phyloP scores from a whole-genome alignment of 78 protist genomes.

The Polysphondylium violaceum region DNA sequence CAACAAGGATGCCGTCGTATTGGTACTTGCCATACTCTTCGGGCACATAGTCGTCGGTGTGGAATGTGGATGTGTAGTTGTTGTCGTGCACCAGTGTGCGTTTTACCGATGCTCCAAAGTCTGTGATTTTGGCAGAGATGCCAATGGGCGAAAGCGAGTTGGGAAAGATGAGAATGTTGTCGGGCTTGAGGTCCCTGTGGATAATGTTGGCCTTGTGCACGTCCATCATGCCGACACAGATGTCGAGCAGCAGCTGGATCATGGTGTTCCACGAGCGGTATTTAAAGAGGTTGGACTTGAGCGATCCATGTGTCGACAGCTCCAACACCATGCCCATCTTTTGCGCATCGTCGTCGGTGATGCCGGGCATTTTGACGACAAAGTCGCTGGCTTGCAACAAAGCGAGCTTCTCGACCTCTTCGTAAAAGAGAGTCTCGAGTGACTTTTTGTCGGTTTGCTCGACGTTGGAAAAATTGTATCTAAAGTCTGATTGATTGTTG shows the following conservation, averaged over 20 bases:
- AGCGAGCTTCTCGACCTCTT: conserved; percentile 5
- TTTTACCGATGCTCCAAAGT: conserved; percentile 13
- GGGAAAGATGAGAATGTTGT: conserved; percentile 74
- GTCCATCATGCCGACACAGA: conserved; percentile 36
- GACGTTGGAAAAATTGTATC: conserved; percentile 7
- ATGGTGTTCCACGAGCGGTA: conserved; percentile 6
- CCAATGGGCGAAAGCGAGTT: background rate
- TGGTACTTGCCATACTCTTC: conserved; percentile 18
- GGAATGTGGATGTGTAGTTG: conserved; percentile 15
- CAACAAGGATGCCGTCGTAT: conserved; percentile 7
- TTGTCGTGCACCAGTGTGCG: conserved; percentile 1
- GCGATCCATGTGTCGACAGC: background rate
- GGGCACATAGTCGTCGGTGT: conserved; percentile 20
- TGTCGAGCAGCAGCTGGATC: background rate
- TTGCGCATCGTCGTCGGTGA: conserved; percentile 15
- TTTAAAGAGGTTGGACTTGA: conserved; percentile 1
- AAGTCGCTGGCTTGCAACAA: conserved; percentile 6
- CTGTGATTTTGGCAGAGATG: conserved; percentile 5
- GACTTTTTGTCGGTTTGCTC: conserved; percentile 26
- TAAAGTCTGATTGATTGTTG: background rate
- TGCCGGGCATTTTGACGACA: conserved; percentile 16
- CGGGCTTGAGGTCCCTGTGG: conserved; percentile 85
- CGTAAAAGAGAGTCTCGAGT: conserved; percentile 2
- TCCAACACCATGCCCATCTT: conserved; percentile 21
- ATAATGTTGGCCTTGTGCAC: conserved; percentile 75